These are phyloP conservation scores for Saturnispora quitensis DNA, from an alignment of 805 yeast genomes.

Conservation along the genomic window DNA sequence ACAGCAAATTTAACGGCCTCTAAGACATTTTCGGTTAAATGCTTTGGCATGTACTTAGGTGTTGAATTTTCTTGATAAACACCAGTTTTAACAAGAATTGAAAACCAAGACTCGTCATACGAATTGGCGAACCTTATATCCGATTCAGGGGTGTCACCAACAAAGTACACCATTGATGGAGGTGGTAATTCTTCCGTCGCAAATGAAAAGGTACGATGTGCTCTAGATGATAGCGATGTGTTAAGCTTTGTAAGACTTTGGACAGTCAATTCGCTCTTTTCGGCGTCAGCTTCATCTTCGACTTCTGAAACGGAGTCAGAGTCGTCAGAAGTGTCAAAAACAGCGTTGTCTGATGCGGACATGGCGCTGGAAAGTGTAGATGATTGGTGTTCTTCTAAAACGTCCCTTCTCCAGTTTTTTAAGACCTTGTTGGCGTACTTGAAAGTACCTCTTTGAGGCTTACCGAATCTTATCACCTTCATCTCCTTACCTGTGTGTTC, in stretches of 20 bases:
- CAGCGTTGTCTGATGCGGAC: neutral
- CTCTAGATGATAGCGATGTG: slow-evolving; percentile 14
- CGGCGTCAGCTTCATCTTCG: slow-evolving; percentile 22
- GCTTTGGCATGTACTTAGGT: slow-evolving; percentile 74
- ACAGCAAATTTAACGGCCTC: slow-evolving; percentile 80
- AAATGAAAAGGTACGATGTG: neutral
- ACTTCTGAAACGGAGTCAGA: slow-evolving; percentile 12
- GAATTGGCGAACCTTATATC: slow-evolving; percentile 84
- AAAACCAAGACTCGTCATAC: slow-evolving; percentile 77
- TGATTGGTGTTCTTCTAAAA: slow-evolving; percentile 53
- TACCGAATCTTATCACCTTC: slow-evolving; percentile 77
- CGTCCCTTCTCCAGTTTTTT: slow-evolving; percentile 68
- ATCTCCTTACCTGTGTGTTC: slow-evolving; percentile 80
- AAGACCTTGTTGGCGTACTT: slow-evolving; percentile 73
- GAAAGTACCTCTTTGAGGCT: slow-evolving; percentile 84
- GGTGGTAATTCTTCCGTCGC: slow-evolving; percentile 52
- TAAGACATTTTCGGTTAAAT: slow-evolving; percentile 61
- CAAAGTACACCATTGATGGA: slow-evolving; percentile 79
- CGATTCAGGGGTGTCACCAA: slow-evolving; percentile 86
- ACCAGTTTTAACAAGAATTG: slow-evolving; percentile 80
- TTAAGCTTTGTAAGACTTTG: slow-evolving; percentile 36
- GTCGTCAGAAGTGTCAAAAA: slow-evolving; percentile 1
- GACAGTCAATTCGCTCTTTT: slow-evolving; percentile 37
- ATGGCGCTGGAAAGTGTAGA: neutral
- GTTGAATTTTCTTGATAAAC: slow-evolving; percentile 73